These are phyloP conservation scores for Fomitopsis betulina DNA, from an alignment of 1,284 basidiomycete genomes.

Conservation along the genomic window DNA sequence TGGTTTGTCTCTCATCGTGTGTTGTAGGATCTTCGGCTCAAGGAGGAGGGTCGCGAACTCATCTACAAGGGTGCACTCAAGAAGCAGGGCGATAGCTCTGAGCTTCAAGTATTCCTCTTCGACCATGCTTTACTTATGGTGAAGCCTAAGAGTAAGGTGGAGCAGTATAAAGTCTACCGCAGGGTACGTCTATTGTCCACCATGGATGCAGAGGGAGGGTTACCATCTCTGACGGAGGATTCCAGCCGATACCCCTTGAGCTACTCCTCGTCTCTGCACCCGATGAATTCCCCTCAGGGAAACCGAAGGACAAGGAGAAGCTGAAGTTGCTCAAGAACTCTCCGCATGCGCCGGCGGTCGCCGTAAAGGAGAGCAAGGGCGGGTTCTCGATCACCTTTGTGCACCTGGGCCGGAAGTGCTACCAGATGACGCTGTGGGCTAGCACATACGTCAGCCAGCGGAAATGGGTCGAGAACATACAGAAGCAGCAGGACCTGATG, in stretches of 20 bases:
- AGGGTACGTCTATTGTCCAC: conserved; percentile 48
- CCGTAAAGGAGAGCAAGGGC: conserved; percentile 67
- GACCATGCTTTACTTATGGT: conserved; percentile 97
- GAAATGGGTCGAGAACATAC: conserved; percentile 95
- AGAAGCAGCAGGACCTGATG: conserved; percentile 85
- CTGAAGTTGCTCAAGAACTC: conserved; percentile 26
- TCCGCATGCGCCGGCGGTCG: conserved; percentile 31
- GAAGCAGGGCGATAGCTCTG: conserved; percentile 81
- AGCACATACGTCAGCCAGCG: conserved; percentile 81
- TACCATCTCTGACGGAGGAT: conserved; percentile 11
- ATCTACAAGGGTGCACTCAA: conserved; percentile 94
- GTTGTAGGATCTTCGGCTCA: conserved; percentile 76
- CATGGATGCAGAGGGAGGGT: not conserved
- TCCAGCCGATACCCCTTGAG: conserved; percentile 92
- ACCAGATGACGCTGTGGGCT: conserved; percentile 92
- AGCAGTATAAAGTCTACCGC: conserved; percentile 93
- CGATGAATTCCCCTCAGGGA: conserved; percentile 50
- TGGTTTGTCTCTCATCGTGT: not conserved
- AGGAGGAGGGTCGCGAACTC: conserved; percentile 86
- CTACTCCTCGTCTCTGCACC: conserved; percentile 83
- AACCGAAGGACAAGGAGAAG: conserved; percentile 20
- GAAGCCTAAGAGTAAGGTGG: conserved; percentile 90
- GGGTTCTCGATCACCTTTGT: conserved; percentile 92
- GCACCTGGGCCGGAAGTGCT: conserved; percentile 91
- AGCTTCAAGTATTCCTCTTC: conserved; percentile 92